phyloP scores from a whole-genome alignment of 768 basidiomycete species.

The Lactarius sp. region DNA sequence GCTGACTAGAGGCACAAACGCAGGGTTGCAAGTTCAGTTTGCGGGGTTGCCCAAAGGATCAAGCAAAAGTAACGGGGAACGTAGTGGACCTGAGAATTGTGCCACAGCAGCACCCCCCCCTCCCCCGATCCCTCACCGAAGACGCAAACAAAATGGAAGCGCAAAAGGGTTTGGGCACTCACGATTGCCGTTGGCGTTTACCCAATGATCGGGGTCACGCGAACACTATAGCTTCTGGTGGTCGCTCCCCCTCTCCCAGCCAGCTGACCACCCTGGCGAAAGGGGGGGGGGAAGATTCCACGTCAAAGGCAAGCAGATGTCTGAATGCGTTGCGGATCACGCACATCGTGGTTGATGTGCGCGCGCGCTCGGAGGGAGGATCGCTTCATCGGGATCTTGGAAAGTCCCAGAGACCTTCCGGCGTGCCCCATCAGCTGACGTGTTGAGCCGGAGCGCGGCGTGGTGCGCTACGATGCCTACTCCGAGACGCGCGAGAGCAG shows the following conservation, averaged over 20 bases:
- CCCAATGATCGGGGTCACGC: not conserved
- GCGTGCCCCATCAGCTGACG: not conserved
- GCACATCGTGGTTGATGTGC: not conserved
- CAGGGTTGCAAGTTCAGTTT: too few relatives aligned
- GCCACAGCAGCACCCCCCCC: too few relatives aligned
- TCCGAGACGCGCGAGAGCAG: not conserved
- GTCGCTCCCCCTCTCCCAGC: not conserved
- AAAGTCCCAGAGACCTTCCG: not conserved
- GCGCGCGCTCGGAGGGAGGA: not conserved
- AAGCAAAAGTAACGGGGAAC: too few relatives aligned
- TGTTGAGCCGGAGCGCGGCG: not conserved
- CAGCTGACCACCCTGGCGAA: not conserved
- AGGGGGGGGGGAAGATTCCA: not conserved
- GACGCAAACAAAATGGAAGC: too few relatives aligned
- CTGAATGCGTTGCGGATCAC: not conserved
- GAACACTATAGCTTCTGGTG: not conserved
- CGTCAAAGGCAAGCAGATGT: not conserved
- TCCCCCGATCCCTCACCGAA: too few relatives aligned
- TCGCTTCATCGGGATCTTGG: not conserved
- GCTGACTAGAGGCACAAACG: too few relatives aligned
- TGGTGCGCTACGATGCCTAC: not conserved
- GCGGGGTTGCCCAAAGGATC: too few relatives aligned
- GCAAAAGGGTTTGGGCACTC: too few relatives aligned
- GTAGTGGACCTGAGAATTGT: too few relatives aligned
- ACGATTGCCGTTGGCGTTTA: not conserved